A percentile compares a stretch with the other conserved stretches of the same genome.
phyloP scores from a whole-genome alignment of 345 rosid species.

The Syzygium aqueum region DNA sequence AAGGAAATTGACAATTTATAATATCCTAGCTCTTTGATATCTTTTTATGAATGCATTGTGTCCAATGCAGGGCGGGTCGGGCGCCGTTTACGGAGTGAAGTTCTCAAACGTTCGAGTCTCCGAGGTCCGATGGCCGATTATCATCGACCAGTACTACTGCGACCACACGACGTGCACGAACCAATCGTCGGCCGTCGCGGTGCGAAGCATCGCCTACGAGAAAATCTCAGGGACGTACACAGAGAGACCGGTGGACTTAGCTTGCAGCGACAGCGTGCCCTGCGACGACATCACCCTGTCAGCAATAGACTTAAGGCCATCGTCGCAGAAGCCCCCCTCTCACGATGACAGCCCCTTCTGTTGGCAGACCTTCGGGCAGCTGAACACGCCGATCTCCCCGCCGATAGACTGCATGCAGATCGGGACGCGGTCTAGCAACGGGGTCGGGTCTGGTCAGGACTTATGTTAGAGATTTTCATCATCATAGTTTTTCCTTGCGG shows the following conservation, averaged over 20 bases:
- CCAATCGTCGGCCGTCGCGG: constrained; percentile 20
- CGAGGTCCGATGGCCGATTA: constrained; percentile 13
- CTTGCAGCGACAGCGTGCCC: constrained; percentile 28
- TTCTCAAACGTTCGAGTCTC: constrained; percentile 23
- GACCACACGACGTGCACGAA: constrained; percentile 10
- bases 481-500: neutral
- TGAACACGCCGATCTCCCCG: neutral
- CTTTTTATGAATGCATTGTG: neutral
- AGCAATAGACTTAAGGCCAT: constrained; percentile 8
- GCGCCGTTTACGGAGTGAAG: constrained; percentile 12
- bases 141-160: constrained; percentile 28
- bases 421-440: neutral
- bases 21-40: neutral
- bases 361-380: neutral
- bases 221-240: constrained; percentile 25
- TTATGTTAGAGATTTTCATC: neutral
- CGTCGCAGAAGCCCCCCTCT: neutral
- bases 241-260: constrained; percentile 10
- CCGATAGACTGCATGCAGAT: neutral
- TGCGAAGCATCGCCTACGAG: constrained; percentile 12
- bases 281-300: constrained; percentile 15
- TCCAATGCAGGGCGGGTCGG: constrained; percentile 13
- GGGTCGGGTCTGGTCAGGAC: neutral
- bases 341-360: neutral
- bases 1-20: neutral